Conservation (phyloP, 192 early-diverging fungal species). For the Mycoemilia scoparia region DNA sequence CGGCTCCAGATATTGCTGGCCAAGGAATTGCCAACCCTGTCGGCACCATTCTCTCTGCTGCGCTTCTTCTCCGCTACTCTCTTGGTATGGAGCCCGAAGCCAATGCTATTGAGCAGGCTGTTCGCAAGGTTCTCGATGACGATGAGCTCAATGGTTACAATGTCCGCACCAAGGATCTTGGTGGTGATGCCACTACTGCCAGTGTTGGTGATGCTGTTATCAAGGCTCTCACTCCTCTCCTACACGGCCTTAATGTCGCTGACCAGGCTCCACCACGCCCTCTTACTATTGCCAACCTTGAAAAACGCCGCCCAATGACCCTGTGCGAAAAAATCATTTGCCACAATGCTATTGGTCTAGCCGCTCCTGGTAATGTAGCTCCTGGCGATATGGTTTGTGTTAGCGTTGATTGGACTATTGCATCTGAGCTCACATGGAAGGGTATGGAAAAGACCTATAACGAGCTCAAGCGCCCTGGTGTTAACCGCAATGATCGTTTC, state of each 20-base stretch:
- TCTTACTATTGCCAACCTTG: constrained; percentile 26
- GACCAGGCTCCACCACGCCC: constrained; percentile 22
- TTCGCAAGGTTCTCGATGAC: constrained; percentile 79
- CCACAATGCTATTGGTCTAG: constrained; percentile 52
- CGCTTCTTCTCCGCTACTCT: constrained; percentile 90
- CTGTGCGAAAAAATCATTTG: constrained; percentile 62
- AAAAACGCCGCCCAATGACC: constrained; percentile 47
- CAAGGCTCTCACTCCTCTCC: constrained; percentile 41
- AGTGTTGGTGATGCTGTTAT: constrained; percentile 88
- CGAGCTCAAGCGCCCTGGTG: constrained; percentile 49
- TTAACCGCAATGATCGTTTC: constrained; percentile 63
- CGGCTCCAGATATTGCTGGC: constrained; percentile 96
- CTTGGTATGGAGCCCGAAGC: constrained; percentile 81
- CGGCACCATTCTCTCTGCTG: constrained; percentile 88
- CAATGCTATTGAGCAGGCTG: constrained; percentile 77
- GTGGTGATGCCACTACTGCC: constrained; percentile 62
- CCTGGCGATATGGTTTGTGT: constrained; percentile 72
- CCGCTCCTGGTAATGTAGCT: constrained; percentile 42
- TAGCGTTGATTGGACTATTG: constrained; percentile 64
- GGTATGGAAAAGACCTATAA: constrained; percentile 76
- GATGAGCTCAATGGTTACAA: constrained; percentile 41
- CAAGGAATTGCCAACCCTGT: constrained; percentile 93
- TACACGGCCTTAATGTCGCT: constrained; percentile 37
- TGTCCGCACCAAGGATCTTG: constrained; percentile 81
- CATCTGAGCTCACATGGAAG: constrained; percentile 67